Evolutionary conservation across 2,329 filamentous ascomycete genomes (phyloP).

Genomic region (Corinectria fuckeliana): DNA sequence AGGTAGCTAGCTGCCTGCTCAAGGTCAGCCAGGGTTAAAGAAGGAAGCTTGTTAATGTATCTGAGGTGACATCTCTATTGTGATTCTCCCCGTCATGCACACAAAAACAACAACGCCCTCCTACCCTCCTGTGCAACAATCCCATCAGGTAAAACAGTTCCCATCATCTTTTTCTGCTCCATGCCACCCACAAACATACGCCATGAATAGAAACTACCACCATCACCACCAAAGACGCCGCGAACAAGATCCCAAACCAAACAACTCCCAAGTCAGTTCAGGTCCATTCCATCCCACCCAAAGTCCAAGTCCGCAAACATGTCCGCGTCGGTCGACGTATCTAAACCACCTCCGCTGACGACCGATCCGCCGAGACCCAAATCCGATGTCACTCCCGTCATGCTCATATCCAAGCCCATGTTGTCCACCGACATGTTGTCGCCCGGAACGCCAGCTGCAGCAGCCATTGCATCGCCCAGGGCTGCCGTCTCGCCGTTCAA

Average conservation of each 20-base stretch:
- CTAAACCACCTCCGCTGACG: constrained; percentile 42
- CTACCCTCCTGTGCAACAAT: background rate
- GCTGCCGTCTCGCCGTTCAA: constrained; percentile 46
- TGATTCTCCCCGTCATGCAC: background rate
- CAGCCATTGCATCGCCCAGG: constrained; percentile 52
- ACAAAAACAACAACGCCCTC: background rate
- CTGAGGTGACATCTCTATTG: background rate
- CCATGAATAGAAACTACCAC: constrained; percentile 8
- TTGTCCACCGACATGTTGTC: constrained; percentile 51
- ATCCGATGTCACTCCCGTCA: constrained; percentile 47
- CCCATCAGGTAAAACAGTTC: background rate
- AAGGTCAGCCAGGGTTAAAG: background rate
- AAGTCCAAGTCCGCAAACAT: constrained; percentile 54
- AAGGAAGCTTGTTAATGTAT: background rate
- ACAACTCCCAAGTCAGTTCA: constrained; percentile 26
- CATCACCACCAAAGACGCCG: constrained; percentile 7
- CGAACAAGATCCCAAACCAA: background rate
- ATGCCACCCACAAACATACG: constrained; percentile 8
- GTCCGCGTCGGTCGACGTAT: constrained; percentile 45
- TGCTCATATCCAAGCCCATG: constrained; percentile 54
- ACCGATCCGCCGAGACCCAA: constrained; percentile 47
- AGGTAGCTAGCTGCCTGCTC: background rate
- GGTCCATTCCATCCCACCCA: constrained; percentile 47
- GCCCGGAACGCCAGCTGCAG: constrained; percentile 48
- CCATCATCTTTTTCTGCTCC: background rate